Conservation (phyloP, 495 filamentous ascomycete genomes). For the Penicillium maclennaniae region DNA sequence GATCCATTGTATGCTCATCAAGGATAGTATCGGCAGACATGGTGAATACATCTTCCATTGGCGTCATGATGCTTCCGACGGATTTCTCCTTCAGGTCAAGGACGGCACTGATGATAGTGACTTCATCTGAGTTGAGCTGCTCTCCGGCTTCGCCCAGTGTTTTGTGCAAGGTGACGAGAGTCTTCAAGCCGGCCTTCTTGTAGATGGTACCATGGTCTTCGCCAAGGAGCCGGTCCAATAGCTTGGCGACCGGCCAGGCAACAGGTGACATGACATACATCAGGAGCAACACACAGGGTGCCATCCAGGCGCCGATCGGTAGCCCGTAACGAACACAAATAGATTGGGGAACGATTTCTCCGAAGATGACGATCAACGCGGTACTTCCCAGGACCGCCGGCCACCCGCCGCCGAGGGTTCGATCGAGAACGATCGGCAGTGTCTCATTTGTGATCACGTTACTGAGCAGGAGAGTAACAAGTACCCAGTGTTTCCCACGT, state of each 20-base stretch:
- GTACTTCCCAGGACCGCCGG: slow-evolving; percentile 92
- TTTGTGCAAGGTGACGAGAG: slow-evolving; percentile 88
- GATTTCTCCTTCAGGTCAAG: slow-evolving; percentile 95
- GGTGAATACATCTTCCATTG: slow-evolving; percentile 93
- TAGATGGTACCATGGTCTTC: slow-evolving; percentile 93
- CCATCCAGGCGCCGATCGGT: slow-evolving; percentile 93
- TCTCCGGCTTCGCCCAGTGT: slow-evolving; percentile 81
- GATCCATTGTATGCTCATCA: slow-evolving; percentile 88
- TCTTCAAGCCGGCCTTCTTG: slow-evolving; percentile 91
- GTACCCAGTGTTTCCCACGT: slow-evolving; percentile 96
- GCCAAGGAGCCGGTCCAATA: slow-evolving; percentile 82
- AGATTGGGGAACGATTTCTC: slow-evolving; percentile 92
- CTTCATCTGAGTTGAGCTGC: slow-evolving; percentile 92
- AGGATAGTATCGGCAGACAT: slow-evolving; percentile 90
- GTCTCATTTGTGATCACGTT: slow-evolving; percentile 99
- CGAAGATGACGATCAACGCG: slow-evolving; percentile 94
- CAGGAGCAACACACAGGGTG: slow-evolving; percentile 77
- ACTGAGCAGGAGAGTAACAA: slow-evolving; percentile 87
- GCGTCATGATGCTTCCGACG: slow-evolving; percentile 94
- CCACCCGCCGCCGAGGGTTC: slow-evolving; percentile 90
- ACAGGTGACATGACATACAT: slow-evolving; percentile 90
- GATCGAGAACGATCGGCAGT: slow-evolving; percentile 88
- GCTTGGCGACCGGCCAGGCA: slow-evolving; percentile 85
- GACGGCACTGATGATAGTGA: slow-evolving; percentile 96
- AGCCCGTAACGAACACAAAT: slow-evolving; percentile 95